phyloP scores from a whole-genome alignment of 768 basidiomycete genomes.

The Glaciozyma martinii region DNA sequence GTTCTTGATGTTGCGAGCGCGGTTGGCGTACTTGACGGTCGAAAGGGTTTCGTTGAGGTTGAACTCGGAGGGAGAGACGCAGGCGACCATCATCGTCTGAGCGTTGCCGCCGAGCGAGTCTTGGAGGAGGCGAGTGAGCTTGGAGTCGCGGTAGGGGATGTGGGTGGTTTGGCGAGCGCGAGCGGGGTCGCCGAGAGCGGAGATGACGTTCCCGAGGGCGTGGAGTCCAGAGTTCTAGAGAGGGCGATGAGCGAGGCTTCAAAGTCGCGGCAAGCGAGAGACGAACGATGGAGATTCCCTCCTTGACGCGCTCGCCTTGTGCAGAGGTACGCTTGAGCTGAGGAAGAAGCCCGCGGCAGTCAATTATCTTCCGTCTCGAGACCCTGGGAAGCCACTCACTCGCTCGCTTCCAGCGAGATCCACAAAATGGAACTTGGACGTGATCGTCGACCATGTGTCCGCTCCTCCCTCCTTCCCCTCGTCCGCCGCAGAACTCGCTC shows the following conservation, averaged over 20 bases:
- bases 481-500: slow-evolving; percentile 7
- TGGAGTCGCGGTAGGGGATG: slow-evolving; percentile 96
- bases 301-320: slow-evolving; percentile 90
- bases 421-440: slow-evolving; percentile 96
- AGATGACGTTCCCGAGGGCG: slow-evolving; percentile 96
- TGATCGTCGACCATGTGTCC: slow-evolving; percentile 80
- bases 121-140: slow-evolving; percentile 89
- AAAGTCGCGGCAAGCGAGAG: neutral
- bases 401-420: slow-evolving; percentile 95
- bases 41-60: slow-evolving; percentile 89
- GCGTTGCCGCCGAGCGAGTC: slow-evolving; percentile 96
- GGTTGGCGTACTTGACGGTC: slow-evolving; percentile 91
- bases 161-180: slow-evolving; percentile 78
- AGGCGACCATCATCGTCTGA: slow-evolving; percentile 97
- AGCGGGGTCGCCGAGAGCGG: slow-evolving; percentile 87
- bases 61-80: slow-evolving; percentile 91
- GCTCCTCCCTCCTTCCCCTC: slow-evolving; percentile 49
- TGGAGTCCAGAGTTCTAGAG: slow-evolving; percentile 73
- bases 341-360: neutral
- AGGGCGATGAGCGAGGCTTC: neutral
- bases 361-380: neutral
- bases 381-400: slow-evolving; percentile 45
- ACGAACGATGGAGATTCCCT: slow-evolving; percentile 48
- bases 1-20: slow-evolving; percentile 96
- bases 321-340: slow-evolving; percentile 94